phyloP scores from a whole-genome alignment of 2,329 filamentous ascomycete species.

The Colletotrichum sp. region DNA sequence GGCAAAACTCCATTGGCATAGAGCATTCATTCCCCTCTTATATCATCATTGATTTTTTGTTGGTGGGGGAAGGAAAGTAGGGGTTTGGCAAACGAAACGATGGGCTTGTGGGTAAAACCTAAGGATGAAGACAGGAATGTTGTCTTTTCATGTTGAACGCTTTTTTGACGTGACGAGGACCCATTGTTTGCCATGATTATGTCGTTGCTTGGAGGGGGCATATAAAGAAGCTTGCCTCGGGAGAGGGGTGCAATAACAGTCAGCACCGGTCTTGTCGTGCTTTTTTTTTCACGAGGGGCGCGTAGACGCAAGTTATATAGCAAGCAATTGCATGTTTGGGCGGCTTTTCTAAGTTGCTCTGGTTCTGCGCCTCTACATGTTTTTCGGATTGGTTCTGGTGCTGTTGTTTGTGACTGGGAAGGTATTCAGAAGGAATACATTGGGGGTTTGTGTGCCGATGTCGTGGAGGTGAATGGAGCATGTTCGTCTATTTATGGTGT shows the following conservation, averaged over 20 bases:
- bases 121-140: neutral
- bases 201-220: neutral
- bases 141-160: neutral
- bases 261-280: neutral
- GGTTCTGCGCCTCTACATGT: neutral
- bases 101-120: neutral
- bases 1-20: neutral
- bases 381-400: neutral
- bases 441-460: neutral
- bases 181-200: neutral
- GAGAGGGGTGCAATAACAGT: neutral
- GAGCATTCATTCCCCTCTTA: neutral
- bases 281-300: neutral
- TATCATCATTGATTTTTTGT: neutral
- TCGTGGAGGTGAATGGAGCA: neutral
- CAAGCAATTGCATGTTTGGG: neutral
- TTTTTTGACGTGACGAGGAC: neutral
- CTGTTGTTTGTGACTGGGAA: neutral
- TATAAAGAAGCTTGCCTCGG: neutral
- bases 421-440: neutral
- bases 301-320: neutral
- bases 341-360: neutral
- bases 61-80: neutral
- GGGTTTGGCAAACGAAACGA: neutral
- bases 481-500: neutral